phyloP scores from a whole-genome alignment of 2,329 filamentous ascomycete genomes.

The Xylariaceae sp. region DNA sequence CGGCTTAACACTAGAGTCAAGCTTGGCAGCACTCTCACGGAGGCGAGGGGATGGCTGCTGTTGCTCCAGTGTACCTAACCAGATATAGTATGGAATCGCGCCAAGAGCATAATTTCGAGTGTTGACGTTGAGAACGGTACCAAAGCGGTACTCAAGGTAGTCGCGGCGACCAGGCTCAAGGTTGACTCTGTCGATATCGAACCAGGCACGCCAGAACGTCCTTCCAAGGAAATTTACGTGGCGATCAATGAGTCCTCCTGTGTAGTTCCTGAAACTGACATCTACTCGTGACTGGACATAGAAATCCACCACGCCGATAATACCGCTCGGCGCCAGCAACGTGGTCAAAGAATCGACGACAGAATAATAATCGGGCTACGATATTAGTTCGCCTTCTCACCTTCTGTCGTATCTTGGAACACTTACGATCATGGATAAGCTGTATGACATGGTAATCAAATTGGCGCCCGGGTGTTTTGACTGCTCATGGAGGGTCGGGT shows the following conservation, averaged over 20 bases:
- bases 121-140: conserved; percentile 80
- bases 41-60: conserved; percentile 58
- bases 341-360: conserved; percentile 80
- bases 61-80: conserved; percentile 82
- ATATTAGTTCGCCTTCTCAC: conserved; percentile 25
- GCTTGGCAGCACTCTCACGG: conserved; percentile 69
- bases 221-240: conserved; percentile 87
- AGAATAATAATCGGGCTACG: conserved; percentile 78
- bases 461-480: conserved; percentile 65
- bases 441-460: conserved; percentile 92
- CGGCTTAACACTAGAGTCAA: conserved; percentile 85
- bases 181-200: conserved; percentile 86
- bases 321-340: conserved; percentile 69
- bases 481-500: conserved; percentile 47
- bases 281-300: conserved; percentile 90
- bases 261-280: conserved; percentile 83
- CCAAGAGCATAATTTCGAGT: conserved; percentile 78
- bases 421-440: conserved; percentile 85
- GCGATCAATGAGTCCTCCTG: conserved; percentile 76
- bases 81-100: conserved; percentile 94
- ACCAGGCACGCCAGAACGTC: conserved; percentile 94
- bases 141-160: conserved; percentile 94
- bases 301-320: conserved; percentile 87
- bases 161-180: conserved; percentile 80
- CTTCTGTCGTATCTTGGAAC: not conserved